Conservation (phyloP, 192 early-diverging fungal species). For the Coemansia sp. region DNA sequence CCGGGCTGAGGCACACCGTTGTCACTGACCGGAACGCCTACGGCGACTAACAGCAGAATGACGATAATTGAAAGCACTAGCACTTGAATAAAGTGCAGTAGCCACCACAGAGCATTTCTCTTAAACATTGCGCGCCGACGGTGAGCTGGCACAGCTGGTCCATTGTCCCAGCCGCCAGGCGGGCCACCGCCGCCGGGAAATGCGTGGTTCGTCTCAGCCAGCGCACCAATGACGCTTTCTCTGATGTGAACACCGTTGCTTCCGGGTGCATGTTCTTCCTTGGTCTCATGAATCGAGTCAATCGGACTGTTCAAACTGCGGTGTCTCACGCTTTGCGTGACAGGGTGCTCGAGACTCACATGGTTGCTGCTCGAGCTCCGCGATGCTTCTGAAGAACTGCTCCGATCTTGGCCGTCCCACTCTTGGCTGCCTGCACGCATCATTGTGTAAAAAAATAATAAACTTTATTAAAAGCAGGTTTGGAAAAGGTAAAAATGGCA, state of each 20-base stretch:
- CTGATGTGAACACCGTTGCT: neutral
- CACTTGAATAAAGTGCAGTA: constrained; percentile 35
- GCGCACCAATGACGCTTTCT: neutral
- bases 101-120: neutral
- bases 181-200: constrained; percentile 10
- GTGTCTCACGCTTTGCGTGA: constrained; percentile 8
- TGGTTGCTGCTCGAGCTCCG: neutral
- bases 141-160: neutral
- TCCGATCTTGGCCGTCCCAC: neutral
- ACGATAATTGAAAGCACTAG: constrained; percentile 29
- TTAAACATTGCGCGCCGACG: constrained; percentile 8
- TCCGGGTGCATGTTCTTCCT: neutral
- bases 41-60: constrained; percentile 42
- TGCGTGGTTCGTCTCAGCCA: neutral
- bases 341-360: neutral
- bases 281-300: constrained; percentile 18
- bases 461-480: neutral
- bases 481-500: neutral
- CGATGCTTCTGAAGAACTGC: neutral
- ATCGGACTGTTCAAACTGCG: constrained; percentile 12
- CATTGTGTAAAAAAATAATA: constrained; percentile 3
- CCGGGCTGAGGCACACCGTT: constrained; percentile 34
- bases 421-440: constrained; percentile 9
- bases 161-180: constrained; percentile 21
- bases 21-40: constrained; percentile 44